Conservation (phyloP, 768 basidiomycete species). For the Solioccasus polychromus region DNA sequence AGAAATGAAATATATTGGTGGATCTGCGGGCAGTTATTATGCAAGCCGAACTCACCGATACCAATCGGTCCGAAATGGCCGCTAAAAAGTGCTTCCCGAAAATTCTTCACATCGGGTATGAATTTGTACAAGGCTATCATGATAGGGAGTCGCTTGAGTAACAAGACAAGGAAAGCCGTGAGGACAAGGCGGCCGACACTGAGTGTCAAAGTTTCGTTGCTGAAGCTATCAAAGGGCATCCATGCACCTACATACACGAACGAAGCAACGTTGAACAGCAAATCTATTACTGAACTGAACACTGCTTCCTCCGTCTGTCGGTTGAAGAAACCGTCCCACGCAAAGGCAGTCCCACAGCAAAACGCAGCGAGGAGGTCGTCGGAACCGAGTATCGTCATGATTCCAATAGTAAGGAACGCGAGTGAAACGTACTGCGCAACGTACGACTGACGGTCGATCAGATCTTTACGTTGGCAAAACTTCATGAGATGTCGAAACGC, state of each 20-base stretch:
- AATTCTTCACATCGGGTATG: constrained; percentile 95
- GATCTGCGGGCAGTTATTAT: background rate
- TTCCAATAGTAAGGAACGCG: constrained; percentile 80
- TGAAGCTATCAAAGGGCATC: constrained; percentile 89
- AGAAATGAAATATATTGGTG: constrained; percentile 2
- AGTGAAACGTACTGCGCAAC: constrained; percentile 89
- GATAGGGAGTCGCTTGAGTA: constrained; percentile 79
- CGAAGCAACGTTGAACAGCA: constrained; percentile 92
- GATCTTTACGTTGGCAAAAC: constrained; percentile 79
- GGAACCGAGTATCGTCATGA: constrained; percentile 80
- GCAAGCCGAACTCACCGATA: constrained; percentile 45
- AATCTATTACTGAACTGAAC: constrained; percentile 94
- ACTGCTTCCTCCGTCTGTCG: constrained; percentile 91
- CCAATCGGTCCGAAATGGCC: constrained; percentile 95
- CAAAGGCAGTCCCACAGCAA: constrained; percentile 92
- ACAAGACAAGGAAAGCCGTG: constrained; percentile 76
- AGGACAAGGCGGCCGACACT: constrained; percentile 83
- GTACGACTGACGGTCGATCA: constrained; percentile 93
- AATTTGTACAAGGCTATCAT: constrained; percentile 84
- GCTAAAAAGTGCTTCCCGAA: constrained; percentile 89
- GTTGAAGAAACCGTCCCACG: constrained; percentile 95
- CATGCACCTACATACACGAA: constrained; percentile 97
- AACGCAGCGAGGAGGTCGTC: constrained; percentile 96
- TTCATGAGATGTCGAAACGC: constrained; percentile 88
- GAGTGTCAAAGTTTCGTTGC: constrained; percentile 61